Base-by-base conservation (phyloP, 2,329 filamentous ascomycete species). In the Arthrobotrys sinensis region DNA sequence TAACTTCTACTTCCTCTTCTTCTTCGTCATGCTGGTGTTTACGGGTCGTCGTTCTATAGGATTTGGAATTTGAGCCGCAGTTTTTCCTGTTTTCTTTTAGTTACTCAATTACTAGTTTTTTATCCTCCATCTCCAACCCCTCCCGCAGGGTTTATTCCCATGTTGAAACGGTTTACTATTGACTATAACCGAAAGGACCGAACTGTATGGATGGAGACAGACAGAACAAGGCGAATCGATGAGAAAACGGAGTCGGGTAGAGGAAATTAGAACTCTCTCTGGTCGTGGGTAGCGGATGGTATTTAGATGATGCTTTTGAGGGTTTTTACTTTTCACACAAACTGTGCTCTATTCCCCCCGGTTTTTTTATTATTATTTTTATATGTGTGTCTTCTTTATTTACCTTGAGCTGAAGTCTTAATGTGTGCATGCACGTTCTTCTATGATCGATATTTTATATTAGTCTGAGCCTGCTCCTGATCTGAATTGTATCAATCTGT, bases 331-430 rank as follows among this genome's bases (percentile, higher is more conserved):
- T 80, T 80, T 81, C 80, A n/a, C 82, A 16, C 7, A 11, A 2
- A 8, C n/a, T 53, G 21, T 28, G 46, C 21, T n/a, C 46, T 81
- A 79, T 81, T 81, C 80, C 82, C 80, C 82, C 81, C 77, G 81
- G 82, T 66, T 80, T 81, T 80, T 81, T 68, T 81, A 73, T 79
- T 80, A n/a, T 83, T 84, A 83, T 83, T 84, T 82, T 82, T 80
- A 83, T 84, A 83, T 82, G 84, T 82, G 82, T 81, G 73, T 80
- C 68, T 76, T 78, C 64, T 78, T 65, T 72, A 60, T 63, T 53
- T 53, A 53, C 50, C 50, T 34, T 53, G 50, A 12, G 12, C 50
- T 53, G 50, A 53, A 64, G 16, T 64, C 80, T 80, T 75, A 79
- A 81, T 79, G 78, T 76, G 81, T 81, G 36, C 14, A 21, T 52